A percentile compares a stretch with the other conserved stretches of the same genome.
Evolutionary conservation across 176 grass and related monocot genomes (phyloP).

Genomic region (Triticum turgidum): DNA sequence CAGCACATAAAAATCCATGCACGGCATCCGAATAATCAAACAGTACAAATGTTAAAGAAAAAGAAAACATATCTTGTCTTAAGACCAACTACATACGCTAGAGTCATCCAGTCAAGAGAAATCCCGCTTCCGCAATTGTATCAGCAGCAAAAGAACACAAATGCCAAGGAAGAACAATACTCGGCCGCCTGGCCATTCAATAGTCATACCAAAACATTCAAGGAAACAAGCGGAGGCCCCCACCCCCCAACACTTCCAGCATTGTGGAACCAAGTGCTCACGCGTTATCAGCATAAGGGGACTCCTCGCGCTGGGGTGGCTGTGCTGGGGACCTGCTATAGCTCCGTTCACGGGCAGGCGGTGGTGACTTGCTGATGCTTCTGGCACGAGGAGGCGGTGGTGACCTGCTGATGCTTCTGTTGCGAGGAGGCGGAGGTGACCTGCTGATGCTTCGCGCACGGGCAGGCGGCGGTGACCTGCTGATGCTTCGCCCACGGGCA

Average conservation of each 20-base stretch:
- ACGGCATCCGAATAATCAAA: conserved; percentile 1
- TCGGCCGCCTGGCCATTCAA: conserved; percentile 31
- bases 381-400: conserved; percentile 35
- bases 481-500: conserved; percentile 41
- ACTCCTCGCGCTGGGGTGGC: conserved; percentile 50
- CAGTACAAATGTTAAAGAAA: conserved; percentile 11
- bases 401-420: conserved; percentile 42
- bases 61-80: not conserved
- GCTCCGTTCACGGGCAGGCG: conserved; percentile 24
- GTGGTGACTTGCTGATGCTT: conserved; percentile 65
- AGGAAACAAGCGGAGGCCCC: conserved; percentile 7
- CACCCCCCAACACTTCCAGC: not conserved
- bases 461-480: conserved; percentile 53
- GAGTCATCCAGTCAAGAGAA: conserved; percentile 32
- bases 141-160: conserved; percentile 32
- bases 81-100: conserved; percentile 18
- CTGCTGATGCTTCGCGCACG: conserved; percentile 52
- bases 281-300: conserved; percentile 67
- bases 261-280: conserved; percentile 20
- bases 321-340: conserved; percentile 55
- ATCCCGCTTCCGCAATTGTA: conserved; percentile 52
- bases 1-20: conserved; percentile 9
- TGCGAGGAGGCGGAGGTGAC: conserved; percentile 42
- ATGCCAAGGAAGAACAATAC: conserved; percentile 11
- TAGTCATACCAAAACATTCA: not conserved